A percentile compares a stretch with the other conserved stretches of the same genome.
Conservation (phyloP, 306 rosid genomes). For the Begonia peltatifolia region DNA sequence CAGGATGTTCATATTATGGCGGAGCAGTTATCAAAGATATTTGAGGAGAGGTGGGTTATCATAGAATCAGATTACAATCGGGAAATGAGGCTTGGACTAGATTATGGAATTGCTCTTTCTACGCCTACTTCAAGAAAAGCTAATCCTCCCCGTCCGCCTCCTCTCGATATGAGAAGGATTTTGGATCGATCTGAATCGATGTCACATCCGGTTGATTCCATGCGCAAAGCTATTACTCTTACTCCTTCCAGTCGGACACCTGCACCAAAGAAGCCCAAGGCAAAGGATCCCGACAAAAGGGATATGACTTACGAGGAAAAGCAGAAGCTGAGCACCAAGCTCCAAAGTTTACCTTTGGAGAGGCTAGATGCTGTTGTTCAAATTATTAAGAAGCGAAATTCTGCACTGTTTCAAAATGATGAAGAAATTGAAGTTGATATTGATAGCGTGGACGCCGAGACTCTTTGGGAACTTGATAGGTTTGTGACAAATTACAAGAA, state of each 20-base stretch:
- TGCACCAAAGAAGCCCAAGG: constrained; percentile 92
- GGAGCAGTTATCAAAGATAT: constrained; percentile 52
- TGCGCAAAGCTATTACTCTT: constrained; percentile 29
- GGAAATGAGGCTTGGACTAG: constrained; percentile 48
- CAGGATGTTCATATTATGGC: constrained; percentile 98
- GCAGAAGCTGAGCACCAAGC: constrained; percentile 74
- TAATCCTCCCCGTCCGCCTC: constrained; percentile 39
- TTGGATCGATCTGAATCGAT: constrained; percentile 67
- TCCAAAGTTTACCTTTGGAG: constrained; percentile 69
- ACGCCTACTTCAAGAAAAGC: constrained; percentile 63
- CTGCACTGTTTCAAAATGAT: constrained; percentile 53
- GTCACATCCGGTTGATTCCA: constrained; percentile 25
- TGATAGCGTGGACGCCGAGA: constrained; percentile 82
- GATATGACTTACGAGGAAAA: constrained; percentile 88
- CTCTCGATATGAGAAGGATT: constrained; percentile 72
- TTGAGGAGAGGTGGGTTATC: constrained; percentile 85
- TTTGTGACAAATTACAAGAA: constrained; percentile 86
- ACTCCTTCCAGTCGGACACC: constrained; percentile 77
- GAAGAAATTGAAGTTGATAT: constrained; percentile 95
- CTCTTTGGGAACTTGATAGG: constrained; percentile 97
- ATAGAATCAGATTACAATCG: constrained; percentile 78
- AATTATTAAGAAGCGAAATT: constrained; percentile 70
- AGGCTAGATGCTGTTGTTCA: constrained; percentile 75
- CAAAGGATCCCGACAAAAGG: constrained; percentile 85
- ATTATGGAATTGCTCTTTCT: constrained; percentile 32